Evolutionary conservation across 768 basidiomycete genomes (phyloP).

Genomic region (Stropharia rugosoannulata): DNA sequence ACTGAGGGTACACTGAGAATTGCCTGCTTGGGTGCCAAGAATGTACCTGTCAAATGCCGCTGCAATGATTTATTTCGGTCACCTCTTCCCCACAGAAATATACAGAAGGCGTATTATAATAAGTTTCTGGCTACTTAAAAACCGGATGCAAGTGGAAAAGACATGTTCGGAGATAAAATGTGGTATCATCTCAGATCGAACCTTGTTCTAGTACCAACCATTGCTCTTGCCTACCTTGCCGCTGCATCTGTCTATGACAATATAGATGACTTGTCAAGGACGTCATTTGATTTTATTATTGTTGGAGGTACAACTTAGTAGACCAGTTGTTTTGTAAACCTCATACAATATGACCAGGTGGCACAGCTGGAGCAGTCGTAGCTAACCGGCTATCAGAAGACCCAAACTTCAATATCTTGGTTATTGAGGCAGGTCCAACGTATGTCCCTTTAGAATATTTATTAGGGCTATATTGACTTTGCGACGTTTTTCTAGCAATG

Average conservation of each 20-base stretch:
- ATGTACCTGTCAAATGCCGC: too few relatives aligned
- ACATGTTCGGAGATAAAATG: too few relatives aligned
- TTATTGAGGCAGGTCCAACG: constrained; percentile 11
- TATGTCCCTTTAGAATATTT: not conserved
- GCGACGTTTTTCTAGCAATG: constrained; percentile 18
- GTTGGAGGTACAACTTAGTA: constrained; percentile 1
- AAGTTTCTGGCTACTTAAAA: too few relatives aligned
- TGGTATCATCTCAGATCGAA: too few relatives aligned
- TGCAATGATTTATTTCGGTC: too few relatives aligned
- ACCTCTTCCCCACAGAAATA: too few relatives aligned
- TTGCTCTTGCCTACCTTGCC: not conserved
- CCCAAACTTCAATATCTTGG: constrained; percentile 3
- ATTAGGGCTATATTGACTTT: too few relatives aligned
- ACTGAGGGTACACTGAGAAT: too few relatives aligned
- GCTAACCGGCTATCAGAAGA: constrained; percentile 8
- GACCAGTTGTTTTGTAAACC: not conserved
- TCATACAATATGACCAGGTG: not conserved
- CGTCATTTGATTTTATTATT: constrained; percentile 5
- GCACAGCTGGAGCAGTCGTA: constrained; percentile 6
- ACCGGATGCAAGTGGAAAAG: too few relatives aligned
- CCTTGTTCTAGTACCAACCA: too few relatives aligned
- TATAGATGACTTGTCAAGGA: not conserved
- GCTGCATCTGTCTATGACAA: not conserved
- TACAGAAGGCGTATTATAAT: too few relatives aligned
- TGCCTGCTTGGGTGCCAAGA: too few relatives aligned